phyloP scores from a whole-genome alignment of 2,329 filamentous ascomycete species.

The Dactylellina sp. region DNA sequence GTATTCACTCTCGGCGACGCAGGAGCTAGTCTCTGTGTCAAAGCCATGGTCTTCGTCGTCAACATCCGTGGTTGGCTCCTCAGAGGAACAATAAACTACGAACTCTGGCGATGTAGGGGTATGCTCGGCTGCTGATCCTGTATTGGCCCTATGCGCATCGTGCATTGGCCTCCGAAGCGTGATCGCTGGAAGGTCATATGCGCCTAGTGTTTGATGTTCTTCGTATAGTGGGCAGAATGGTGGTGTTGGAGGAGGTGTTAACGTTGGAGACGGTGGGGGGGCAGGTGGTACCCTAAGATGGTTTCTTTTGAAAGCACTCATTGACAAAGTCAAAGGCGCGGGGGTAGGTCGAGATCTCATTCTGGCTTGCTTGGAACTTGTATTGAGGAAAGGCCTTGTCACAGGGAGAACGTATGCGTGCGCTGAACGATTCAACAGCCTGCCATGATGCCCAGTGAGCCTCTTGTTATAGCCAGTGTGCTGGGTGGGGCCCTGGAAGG shows the following conservation, averaged over 20 bases:
- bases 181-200: constrained; percentile 41
- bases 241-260: constrained; percentile 44
- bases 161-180: constrained; percentile 6
- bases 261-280: constrained; percentile 45
- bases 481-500: constrained; percentile 14
- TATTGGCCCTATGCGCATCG: neutral
- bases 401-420: constrained; percentile 16
- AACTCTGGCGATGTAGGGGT: constrained; percentile 20
- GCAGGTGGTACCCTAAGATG: constrained; percentile 41
- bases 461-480: constrained; percentile 38
- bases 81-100: constrained; percentile 30
- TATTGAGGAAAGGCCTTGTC: constrained; percentile 40
- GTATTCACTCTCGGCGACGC: constrained; percentile 17
- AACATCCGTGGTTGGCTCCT: constrained; percentile 18
- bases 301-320: constrained; percentile 50
- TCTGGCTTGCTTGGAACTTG: constrained; percentile 35
- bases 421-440: constrained; percentile 10
- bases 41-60: constrained; percentile 32
- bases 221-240: constrained; percentile 53
- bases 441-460: constrained; percentile 18
- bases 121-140: neutral
- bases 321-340: constrained; percentile 41
- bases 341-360: constrained; percentile 42
- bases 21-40: constrained; percentile 18
- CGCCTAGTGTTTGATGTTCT: constrained; percentile 46